phyloP scores from a whole-genome alignment of 2,329 filamentous ascomycete species.

The Claviceps cyperi region DNA sequence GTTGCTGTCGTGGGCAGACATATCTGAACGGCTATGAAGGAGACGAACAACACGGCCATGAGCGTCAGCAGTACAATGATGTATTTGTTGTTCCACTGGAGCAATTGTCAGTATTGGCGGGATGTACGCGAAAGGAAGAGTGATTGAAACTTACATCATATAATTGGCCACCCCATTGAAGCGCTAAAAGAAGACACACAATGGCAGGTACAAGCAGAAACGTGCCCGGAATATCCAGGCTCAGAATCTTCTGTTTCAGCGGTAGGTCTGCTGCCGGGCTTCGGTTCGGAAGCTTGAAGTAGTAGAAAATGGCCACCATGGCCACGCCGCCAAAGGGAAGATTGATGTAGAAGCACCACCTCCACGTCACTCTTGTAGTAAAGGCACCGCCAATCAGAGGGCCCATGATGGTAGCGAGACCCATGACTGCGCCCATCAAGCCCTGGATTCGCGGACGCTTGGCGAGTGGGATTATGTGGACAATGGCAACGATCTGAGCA shows the following conservation, averaged over 20 bases:
- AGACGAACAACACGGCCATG: conserved; percentile 23
- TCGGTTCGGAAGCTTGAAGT: conserved; percentile 17
- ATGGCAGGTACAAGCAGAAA: background rate
- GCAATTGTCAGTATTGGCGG: background rate
- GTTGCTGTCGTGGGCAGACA: conserved; percentile 22
- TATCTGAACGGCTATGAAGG: conserved; percentile 24
- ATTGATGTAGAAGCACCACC: conserved; percentile 27
- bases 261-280: background rate
- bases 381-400: conserved; percentile 24
- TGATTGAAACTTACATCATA: conserved; percentile 11
- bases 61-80: conserved; percentile 21
- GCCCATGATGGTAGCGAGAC: conserved; percentile 22
- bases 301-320: conserved; percentile 21
- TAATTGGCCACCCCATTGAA: conserved; percentile 28
- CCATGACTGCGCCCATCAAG: conserved; percentile 22
- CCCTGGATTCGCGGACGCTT: conserved; percentile 8
- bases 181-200: conserved; percentile 29
- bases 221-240: background rate
- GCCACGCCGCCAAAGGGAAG: conserved; percentile 23
- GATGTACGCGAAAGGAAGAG: conserved; percentile 7
- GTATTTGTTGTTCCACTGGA: background rate
- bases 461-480: background rate
- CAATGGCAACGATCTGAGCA: background rate
- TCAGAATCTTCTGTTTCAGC: background rate
- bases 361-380: conserved; percentile 22